Evolutionary conservation across 1,284 basidiomycete genomes (phyloP).

Genomic region (Ceratobasidium sp.): DNA sequence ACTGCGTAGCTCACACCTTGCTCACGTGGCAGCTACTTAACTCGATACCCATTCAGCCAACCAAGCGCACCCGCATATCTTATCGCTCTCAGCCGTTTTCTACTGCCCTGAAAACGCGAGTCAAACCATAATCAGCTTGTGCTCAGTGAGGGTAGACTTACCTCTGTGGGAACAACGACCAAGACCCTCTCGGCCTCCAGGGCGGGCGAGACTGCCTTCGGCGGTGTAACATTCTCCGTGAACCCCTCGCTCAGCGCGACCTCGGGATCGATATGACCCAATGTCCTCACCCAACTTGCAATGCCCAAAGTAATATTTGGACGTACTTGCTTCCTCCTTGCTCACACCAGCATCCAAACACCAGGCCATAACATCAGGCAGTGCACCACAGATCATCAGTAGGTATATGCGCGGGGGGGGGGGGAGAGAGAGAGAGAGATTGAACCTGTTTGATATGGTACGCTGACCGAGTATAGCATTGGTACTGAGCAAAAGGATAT

Average conservation of each 20-base stretch:
- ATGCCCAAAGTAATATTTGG: slow-evolving; percentile 70
- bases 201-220: not conserved
- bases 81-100: slow-evolving; percentile 59
- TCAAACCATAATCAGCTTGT: not conserved
- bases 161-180: slow-evolving; percentile 12
- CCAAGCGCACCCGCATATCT: slow-evolving; percentile 64
- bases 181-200: not conserved
- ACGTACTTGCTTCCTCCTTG: slow-evolving; percentile 75
- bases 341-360: not conserved
- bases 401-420: not conserved
- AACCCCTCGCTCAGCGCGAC: slow-evolving; percentile 3
- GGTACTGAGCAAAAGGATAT: slow-evolving; percentile 72
- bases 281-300: slow-evolving; percentile 69
- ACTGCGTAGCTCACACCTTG: too few species aligned
- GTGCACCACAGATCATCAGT: too few species aligned
- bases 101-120: not conserved
- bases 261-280: slow-evolving; percentile 63
- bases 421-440: too few species aligned
- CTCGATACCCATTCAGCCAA: slow-evolving; percentile 55
- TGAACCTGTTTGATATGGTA: slow-evolving; percentile 60
- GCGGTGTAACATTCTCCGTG: not conserved
- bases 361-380: too few species aligned
- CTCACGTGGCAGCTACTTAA: slow-evolving; percentile 55
- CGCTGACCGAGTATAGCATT: slow-evolving; percentile 68
- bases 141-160: not conserved